Evolutionary conservation across 2,329 filamentous ascomycete genomes (phyloP), one percentile per base, ranked within the genome.

Genomic region (Dendrostoma leiphaemia): DNA sequence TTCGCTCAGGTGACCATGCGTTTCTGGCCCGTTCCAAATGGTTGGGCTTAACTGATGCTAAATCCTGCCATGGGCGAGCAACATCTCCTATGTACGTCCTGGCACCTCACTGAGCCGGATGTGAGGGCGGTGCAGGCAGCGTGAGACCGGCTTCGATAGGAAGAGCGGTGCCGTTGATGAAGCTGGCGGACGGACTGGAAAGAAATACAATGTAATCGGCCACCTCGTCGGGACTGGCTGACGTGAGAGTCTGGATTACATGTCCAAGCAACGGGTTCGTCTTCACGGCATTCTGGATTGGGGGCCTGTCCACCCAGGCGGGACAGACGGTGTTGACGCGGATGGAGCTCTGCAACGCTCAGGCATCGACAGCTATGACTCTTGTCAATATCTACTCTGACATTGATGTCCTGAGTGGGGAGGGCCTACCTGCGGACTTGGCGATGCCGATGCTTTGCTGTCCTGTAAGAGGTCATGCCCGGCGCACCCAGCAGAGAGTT

Each of bases 391-490:
- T 10, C 12, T 21, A 13, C 26, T 21, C 19, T 47, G 19, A 5
- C 13, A 51, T 46, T 51, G n/a, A n/a, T n/a, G n/a, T n/a, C n/a
- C n/a, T n/a, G n/a, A n/a, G n/a, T n/a, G n/a, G n/a, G n/a, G n/a
- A n/a, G n/a, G n/a, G n/a, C n/a, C n/a, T 32, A 53, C 58, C 57
- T 37, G 57, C 54, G 45, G 54, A 54, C 32, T 60, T 60, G 7
- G 60, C 61, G 31, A 60, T 17, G 35, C 60, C 51, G 59, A 50
- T 60, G 60, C 48, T 62, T 63, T n/a, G 61, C 61, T 15, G 57
- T 63, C 4, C 58, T 59, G 49, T 61, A 61, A 12, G 47, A 59
- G 4, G 41, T 54, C 35, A 58, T 62, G 21, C 56, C 38, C 1
- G 60, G 60, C 28, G 59, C 49, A 12, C 55, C 59, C 2, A 55